phyloP scores from a whole-genome alignment of 169 alveolate species.

The Pseudocohnilembus persalinus region DNA sequence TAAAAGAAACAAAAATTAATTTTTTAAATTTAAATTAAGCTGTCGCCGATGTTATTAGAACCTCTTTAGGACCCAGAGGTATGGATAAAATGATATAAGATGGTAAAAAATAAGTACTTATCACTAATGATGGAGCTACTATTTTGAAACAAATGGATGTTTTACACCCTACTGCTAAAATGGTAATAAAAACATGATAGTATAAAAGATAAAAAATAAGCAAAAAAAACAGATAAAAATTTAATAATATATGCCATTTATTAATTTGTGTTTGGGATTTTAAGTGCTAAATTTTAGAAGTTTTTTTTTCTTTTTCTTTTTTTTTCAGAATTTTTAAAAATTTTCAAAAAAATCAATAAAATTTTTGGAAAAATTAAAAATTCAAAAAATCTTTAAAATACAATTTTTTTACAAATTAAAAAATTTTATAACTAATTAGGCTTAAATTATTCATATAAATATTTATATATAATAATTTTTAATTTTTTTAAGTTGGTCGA shows the following conservation, averaged over 20 bases:
- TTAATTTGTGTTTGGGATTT: too few relatives aligned
- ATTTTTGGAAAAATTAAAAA: background rate
- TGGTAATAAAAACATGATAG: too few relatives aligned
- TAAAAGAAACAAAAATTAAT: background rate
- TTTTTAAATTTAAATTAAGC: slow-evolving; percentile 67
- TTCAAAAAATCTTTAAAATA: background rate
- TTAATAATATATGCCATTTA: too few relatives aligned
- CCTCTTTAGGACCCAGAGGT: slow-evolving; percentile 99
- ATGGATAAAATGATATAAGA: slow-evolving; percentile 99
- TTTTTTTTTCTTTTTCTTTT: background rate
- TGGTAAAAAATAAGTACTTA: slow-evolving; percentile 96
- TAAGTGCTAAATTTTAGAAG: too few relatives aligned
- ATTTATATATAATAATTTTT: background rate
- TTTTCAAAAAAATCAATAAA: background rate
- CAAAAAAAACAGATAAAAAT: too few relatives aligned
- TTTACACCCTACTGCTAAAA: slow-evolving; percentile 98
- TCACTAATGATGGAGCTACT: slow-evolving; percentile 99
- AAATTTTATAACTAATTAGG: too few relatives aligned
- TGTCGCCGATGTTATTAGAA: slow-evolving; percentile 97
- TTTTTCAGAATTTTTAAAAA: background rate
- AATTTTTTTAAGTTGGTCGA: slow-evolving; percentile 86
- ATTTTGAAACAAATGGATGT: slow-evolving; percentile 96
- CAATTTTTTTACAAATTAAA: too few relatives aligned
- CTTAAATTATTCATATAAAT: too few relatives aligned
- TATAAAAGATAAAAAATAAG: too few relatives aligned